Percentiles rank a stretch among this genome's conserved stretches.
Conservation (phyloP, 345 rosid genomes). For the Noccaea bulbosa region DNA sequence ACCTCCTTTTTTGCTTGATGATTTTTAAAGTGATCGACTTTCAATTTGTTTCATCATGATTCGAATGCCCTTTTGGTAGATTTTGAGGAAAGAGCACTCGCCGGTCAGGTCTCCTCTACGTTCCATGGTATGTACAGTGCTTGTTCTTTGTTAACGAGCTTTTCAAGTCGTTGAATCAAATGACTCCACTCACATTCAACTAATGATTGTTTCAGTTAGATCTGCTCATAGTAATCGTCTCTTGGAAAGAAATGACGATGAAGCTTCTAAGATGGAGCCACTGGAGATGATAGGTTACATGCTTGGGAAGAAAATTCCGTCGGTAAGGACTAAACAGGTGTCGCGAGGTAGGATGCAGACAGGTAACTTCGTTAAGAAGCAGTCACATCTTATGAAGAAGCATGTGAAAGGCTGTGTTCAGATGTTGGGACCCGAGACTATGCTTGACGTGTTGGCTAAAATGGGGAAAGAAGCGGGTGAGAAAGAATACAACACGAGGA, state of each 20-base stretch:
- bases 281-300: conserved; percentile 48
- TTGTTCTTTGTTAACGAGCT: not conserved
- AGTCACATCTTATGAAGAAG: conserved; percentile 41
- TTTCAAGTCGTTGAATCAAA: not conserved
- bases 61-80: conserved; percentile 21
- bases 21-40: not conserved
- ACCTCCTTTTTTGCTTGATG: not conserved
- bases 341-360: conserved; percentile 59
- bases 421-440: conserved; percentile 59
- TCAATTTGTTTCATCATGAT: not conserved
- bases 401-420: conserved; percentile 44
- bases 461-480: conserved; percentile 71
- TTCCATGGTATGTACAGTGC: conserved; percentile 27
- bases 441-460: conserved; percentile 53
- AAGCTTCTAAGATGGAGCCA: not conserved
- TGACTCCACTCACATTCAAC: conserved; percentile 12
- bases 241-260: not conserved
- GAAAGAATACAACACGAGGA: conserved; percentile 62
- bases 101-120: conserved; percentile 26
- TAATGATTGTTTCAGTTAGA: conserved; percentile 28
- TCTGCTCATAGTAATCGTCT: not conserved
- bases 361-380: conserved; percentile 47
- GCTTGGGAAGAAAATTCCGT: not conserved
- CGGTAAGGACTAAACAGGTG: conserved; percentile 38
- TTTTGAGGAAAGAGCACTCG: conserved; percentile 2